A percentile compares a stretch with the other conserved stretches of the same genome.
phyloP scores from a whole-genome alignment of 768 basidiomycete species.

The Leccinum longicurvipes region DNA sequence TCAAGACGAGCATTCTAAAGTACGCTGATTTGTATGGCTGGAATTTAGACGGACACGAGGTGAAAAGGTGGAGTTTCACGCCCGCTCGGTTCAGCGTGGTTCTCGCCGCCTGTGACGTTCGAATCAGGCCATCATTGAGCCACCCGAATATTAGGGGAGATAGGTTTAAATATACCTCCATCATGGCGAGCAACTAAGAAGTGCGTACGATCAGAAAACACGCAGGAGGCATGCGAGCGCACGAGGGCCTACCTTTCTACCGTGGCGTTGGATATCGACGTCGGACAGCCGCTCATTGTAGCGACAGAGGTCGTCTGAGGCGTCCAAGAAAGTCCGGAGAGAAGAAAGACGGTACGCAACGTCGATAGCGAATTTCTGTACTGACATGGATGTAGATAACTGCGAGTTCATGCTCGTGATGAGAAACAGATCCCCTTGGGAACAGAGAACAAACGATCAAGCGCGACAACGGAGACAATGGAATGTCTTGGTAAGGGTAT shows the following conservation, averaged over 20 bases:
- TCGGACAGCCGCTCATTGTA: conserved; percentile 18
- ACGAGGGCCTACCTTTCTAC: conserved; percentile 24
- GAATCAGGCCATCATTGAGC: background rate
- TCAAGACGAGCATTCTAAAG: conserved; percentile 43
- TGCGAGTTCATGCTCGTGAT: conserved; percentile 12
- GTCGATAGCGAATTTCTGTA: conserved; percentile 29
- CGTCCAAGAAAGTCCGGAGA: conserved; percentile 27
- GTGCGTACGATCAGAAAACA: conserved; percentile 6
- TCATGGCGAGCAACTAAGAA: conserved; percentile 44
- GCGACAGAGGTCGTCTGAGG: conserved; percentile 24
- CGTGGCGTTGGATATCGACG: conserved; percentile 21
- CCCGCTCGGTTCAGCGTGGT: conserved; percentile 43
- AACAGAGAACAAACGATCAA: conserved; percentile 13
- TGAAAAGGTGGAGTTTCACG: conserved; percentile 44
- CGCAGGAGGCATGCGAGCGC: background rate
- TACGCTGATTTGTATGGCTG: conserved; percentile 46
- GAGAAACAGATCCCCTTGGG: conserved; percentile 16
- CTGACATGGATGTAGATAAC: conserved; percentile 13
- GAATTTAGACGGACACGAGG: conserved; percentile 39
- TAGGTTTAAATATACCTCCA: conserved; percentile 52
- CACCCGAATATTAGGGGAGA: background rate
- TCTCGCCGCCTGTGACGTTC: conserved; percentile 40
- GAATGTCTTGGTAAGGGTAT: background rate
- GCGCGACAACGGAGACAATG: conserved; percentile 5
- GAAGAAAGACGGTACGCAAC: conserved; percentile 30